A percentile compares a stretch with the other conserved stretches of the same genome.
phyloP scores from a whole-genome alignment of 805 yeast genomes.

The Lachancea quebecensis region DNA sequence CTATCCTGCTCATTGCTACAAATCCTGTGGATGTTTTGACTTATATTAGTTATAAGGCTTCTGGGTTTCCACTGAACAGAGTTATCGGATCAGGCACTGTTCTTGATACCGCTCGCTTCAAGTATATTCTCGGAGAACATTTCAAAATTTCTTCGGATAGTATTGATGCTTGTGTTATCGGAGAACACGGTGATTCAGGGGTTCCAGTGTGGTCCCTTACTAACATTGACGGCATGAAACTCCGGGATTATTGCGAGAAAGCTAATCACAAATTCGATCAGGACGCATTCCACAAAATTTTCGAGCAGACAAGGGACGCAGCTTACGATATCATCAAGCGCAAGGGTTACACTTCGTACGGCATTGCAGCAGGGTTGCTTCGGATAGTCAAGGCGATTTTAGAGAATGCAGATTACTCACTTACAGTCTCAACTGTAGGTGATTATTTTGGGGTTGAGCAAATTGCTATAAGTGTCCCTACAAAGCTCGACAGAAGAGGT shows the following conservation, averaged over 20 bases:
- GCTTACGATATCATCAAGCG: constrained; percentile 10
- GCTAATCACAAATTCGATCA: constrained; percentile 5
- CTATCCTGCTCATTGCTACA: constrained; percentile 11
- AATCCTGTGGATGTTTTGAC: constrained; percentile 12
- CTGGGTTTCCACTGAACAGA: constrained; percentile 8
- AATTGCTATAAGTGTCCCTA: constrained; percentile 9
- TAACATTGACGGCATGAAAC: constrained; percentile 10
- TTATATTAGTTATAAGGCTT: constrained; percentile 6
- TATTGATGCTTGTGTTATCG: constrained; percentile 8
- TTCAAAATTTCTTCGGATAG: constrained; percentile 7
- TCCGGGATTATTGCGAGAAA: constrained; percentile 8
- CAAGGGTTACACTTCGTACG: constrained; percentile 10
- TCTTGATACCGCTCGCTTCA: constrained; percentile 9
- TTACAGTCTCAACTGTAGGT: constrained; percentile 10
- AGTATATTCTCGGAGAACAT: constrained; percentile 8
- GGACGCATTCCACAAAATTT: constrained; percentile 5
- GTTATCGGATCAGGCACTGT: constrained; percentile 11
- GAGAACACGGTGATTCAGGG: constrained; percentile 11
- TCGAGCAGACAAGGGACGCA: constrained; percentile 8
- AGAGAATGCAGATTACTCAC: constrained; percentile 4
- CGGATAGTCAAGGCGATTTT: constrained; percentile 10
- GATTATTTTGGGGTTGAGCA: constrained; percentile 9
- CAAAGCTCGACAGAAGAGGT: constrained; percentile 7
- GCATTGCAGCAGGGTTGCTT: constrained; percentile 10
- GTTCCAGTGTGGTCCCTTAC: constrained; percentile 11